A percentile compares a stretch with the other conserved stretches of the same genome.
Evolutionary conservation across 768 basidiomycete genomes (phyloP).

Genomic region (Leccinum sublutescens): DNA sequence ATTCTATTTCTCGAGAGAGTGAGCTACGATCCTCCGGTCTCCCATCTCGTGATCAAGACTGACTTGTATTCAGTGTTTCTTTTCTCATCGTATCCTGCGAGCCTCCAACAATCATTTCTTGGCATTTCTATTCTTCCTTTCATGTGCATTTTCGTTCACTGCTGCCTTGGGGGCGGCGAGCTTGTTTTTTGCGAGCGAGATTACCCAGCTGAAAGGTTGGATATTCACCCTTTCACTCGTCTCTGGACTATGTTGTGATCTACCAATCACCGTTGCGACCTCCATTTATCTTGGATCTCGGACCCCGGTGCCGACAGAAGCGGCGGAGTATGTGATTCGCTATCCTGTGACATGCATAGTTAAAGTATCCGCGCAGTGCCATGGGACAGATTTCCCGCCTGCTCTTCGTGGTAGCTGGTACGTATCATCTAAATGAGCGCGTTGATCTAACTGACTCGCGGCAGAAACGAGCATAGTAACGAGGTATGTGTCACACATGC

Average conservation of each 20-base stretch:
- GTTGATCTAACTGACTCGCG: conserved; percentile 1
- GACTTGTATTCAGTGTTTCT: conserved; percentile 16
- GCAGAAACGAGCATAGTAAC: conserved; percentile 16
- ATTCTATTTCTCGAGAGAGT: conserved; percentile 19
- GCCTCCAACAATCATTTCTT: conserved; percentile 16
- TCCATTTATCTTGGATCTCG: conserved; percentile 11
- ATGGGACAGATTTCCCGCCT: conserved; percentile 4
- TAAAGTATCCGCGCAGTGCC: conserved; percentile 3
- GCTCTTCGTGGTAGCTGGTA: conserved; percentile 10
- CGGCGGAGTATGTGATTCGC: conserved; percentile 7
- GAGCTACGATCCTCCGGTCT: not conserved
- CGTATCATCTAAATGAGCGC: not conserved
- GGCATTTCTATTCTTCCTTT: conserved; percentile 10
- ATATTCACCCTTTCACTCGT: conserved; percentile 19
- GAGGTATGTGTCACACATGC: conserved; percentile 6
- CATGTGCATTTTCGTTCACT: conserved; percentile 23
- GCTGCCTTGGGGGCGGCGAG: conserved; percentile 20
- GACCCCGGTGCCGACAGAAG: not conserved
- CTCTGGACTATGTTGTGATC: conserved; percentile 19
- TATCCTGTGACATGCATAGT: not conserved
- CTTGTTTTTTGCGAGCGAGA: conserved; percentile 14
- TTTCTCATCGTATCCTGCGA: conserved; percentile 17
- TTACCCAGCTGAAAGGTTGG: conserved; percentile 10
- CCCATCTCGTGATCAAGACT: not conserved
- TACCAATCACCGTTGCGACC: conserved; percentile 10